A percentile compares a stretch with the other conserved stretches of the same genome.
phyloP scores from a whole-genome alignment of 345 rosid genomes.

The Psidium friedrichsthalianum region DNA sequence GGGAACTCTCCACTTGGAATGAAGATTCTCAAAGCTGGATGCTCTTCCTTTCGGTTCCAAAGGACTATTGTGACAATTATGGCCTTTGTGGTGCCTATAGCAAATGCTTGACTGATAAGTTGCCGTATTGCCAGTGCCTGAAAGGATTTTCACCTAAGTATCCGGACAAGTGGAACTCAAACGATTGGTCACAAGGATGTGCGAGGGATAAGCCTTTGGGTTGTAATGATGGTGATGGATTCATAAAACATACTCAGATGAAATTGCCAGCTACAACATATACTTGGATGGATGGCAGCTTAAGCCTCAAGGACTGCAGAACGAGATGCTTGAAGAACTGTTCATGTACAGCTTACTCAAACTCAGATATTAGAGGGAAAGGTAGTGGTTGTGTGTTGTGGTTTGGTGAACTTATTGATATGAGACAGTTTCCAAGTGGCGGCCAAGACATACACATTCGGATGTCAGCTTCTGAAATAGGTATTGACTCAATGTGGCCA shows the following conservation, averaged over 20 bases:
- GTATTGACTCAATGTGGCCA: not conserved
- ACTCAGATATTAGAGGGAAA: conserved; percentile 6
- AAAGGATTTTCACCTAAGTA: conserved; percentile 23
- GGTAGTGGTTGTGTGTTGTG: conserved; percentile 31
- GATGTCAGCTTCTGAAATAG: conserved; percentile 33
- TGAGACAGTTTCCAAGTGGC: conserved; percentile 14
- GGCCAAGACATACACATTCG: conserved; percentile 32
- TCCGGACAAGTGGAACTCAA: conserved; percentile 12
- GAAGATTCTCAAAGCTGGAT: not conserved
- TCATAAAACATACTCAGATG: conserved; percentile 10
- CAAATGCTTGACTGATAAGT: not conserved
- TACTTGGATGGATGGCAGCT: conserved; percentile 5
- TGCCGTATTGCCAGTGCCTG: conserved; percentile 19
- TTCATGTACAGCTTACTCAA: conserved; percentile 25
- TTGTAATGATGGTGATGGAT: conserved; percentile 19
- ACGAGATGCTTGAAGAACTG: conserved; percentile 17
- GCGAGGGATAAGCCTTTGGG: conserved; percentile 14
- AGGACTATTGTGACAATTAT: conserved; percentile 17
- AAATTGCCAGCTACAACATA: conserved; percentile 28
- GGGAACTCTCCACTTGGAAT: conserved; percentile 5
- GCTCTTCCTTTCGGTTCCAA: conserved; percentile 6
- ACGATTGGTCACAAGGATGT: conserved; percentile 38
- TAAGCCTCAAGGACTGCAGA: conserved; percentile 16
- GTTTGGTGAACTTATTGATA: conserved; percentile 18
- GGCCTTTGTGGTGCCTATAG: conserved; percentile 16